Percentiles rank a stretch among this genome's conserved stretches.
Conservation (phyloP, 1,284 basidiomycete genomes). For the Coriolopsis trogii region DNA sequence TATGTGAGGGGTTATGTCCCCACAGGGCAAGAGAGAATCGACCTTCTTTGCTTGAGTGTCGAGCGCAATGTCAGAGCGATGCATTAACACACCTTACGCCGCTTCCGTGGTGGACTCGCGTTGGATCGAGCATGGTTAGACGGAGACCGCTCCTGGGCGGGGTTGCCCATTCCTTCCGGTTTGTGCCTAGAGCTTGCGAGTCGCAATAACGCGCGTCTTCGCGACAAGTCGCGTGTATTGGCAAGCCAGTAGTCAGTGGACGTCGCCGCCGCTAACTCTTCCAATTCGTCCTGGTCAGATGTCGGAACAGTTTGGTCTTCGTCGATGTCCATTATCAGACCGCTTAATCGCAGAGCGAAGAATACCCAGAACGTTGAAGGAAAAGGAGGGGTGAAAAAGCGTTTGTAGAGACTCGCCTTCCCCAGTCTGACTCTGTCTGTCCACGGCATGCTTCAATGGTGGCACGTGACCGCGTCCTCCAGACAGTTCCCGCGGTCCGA, state of each 20-base stretch:
- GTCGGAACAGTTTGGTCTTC: slow-evolving; percentile 14
- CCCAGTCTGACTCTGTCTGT: too few species aligned
- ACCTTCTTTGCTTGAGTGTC: neutral
- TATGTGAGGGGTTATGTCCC: neutral
- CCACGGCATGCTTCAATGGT: too few species aligned
- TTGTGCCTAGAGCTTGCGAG: neutral
- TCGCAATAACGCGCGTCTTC: neutral
- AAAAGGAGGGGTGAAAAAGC: too few species aligned
- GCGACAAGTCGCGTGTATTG: slow-evolving; percentile 3
- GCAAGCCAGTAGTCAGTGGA: slow-evolving; percentile 16
- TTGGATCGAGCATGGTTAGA: neutral
- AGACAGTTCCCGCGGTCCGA: too few species aligned
- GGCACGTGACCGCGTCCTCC: too few species aligned
- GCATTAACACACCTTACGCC: slow-evolving; percentile 13
- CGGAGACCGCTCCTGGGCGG: neutral
- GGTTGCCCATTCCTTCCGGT: neutral
- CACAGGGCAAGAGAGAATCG: too few species aligned
- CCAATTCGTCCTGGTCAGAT: slow-evolving; percentile 23
- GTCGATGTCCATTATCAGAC: neutral
- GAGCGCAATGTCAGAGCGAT: neutral
- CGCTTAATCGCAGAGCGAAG: too few species aligned
- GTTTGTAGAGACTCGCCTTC: too few species aligned
- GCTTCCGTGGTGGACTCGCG: slow-evolving; percentile 11
- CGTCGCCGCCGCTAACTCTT: slow-evolving; percentile 16
- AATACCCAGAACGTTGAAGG: too few species aligned